Conservation (phyloP, 1,284 basidiomycete species). For the Malassezia psittaci region DNA sequence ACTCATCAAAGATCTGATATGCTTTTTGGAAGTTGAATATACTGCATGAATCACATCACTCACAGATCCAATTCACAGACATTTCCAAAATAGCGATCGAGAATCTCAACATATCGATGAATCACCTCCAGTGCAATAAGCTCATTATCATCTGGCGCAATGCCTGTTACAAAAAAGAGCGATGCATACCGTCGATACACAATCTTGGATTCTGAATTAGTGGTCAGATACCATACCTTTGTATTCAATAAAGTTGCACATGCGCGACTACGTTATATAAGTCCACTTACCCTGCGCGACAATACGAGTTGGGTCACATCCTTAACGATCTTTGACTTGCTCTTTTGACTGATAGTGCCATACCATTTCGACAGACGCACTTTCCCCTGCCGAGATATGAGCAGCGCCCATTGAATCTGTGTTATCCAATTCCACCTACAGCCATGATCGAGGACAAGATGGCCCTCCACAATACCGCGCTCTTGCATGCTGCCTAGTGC, state of each 20-base stretch:
- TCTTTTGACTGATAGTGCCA: slow-evolving; percentile 82
- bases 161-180: slow-evolving; percentile 92
- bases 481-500: slow-evolving; percentile 13
- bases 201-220: slow-evolving; percentile 53
- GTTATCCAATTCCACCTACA: background rate
- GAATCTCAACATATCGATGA: slow-evolving; percentile 95
- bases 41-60: slow-evolving; percentile 13
- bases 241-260: slow-evolving; percentile 99
- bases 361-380: slow-evolving; percentile 98
- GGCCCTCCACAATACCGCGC: background rate
- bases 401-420: slow-evolving; percentile 61
- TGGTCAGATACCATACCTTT: slow-evolving; percentile 57
- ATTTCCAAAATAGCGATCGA: slow-evolving; percentile 98
- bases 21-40: slow-evolving; percentile 49
- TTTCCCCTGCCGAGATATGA: slow-evolving; percentile 93
- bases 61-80: slow-evolving; percentile 47
- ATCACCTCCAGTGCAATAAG: slow-evolving; percentile 91
- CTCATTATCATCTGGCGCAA: slow-evolving; percentile 77
- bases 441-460: slow-evolving; percentile 2
- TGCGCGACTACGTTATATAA: slow-evolving; percentile 58
- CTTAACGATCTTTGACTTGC: slow-evolving; percentile 95
- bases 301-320: slow-evolving; percentile 98
- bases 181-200: slow-evolving; percentile 96
- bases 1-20: slow-evolving; percentile 63
- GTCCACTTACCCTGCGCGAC: slow-evolving; percentile 57